Evolutionary conservation across 208 protist species (phyloP), one percentile per base, ranked within the genome.

Genomic region (Crithidia sp.): DNA sequence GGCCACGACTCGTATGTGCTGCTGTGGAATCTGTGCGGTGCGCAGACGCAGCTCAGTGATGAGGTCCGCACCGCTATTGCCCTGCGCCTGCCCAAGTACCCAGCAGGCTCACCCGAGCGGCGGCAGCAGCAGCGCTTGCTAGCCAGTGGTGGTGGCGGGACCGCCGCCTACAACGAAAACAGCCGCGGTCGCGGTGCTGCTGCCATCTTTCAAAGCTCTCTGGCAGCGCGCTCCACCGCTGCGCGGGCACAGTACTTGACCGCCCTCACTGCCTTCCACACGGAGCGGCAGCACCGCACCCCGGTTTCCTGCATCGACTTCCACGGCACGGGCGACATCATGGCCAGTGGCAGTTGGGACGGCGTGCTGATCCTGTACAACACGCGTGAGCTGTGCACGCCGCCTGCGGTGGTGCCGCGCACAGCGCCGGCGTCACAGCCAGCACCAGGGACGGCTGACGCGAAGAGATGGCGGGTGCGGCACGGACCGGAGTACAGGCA

Each of bases 271-370:
- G 54, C 91, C 0, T 85, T 85, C 14, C 66, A 84, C 44, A 78
- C 81, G 19, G 68, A 90, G 49, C 82, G 87, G 36, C 92, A 96
- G 67, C 87, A 93, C 67, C 66, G 62, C 47, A 67, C 73, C 8
- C 86, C 92, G 16, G 85, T 96, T 5, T 69, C 84, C 3, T 88
- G 67, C 70, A 69, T 89, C 54, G 75, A 80, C 40, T 93, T 91
- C 56, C 92, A 96, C 67, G 39, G 50, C 56, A 79, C 80, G 6
- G 92, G 92, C 43, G 88, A 90, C 47, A 74, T 94, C 39, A 76
- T 93, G 28, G 92, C 89, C 39, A 93, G 87, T 8, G 89, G 86
- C 16, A 83, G 84, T 50, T 96, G 92, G 89, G 92, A 93, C 19
- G 84, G 87, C 16, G 63, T 28, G 28, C 74, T 92, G 14, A 74